Percentiles rank a stretch among this genome's conserved stretches.
These are phyloP conservation scores for Rhodotorula glutinis DNA, from an alignment of 1,284 basidiomycete species.

Conservation along the genomic window DNA sequence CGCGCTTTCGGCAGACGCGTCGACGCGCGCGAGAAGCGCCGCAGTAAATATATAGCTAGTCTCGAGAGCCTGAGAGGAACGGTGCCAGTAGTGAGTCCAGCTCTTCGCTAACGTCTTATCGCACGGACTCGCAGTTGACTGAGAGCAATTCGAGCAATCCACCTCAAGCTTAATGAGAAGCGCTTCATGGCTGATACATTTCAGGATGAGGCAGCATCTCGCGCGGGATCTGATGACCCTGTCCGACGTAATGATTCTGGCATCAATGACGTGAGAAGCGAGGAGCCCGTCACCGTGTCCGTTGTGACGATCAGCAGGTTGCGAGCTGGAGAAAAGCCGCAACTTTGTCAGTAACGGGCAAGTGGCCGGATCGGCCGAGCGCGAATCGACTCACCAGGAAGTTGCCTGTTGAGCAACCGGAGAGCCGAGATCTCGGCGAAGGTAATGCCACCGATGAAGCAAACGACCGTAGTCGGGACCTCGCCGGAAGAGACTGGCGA, in stretches of 20 bases:
- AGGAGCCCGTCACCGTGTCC: constrained; percentile 22
- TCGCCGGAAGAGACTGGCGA: constrained; percentile 43
- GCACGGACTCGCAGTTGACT: too few relatives aligned
- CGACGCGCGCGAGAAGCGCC: too few relatives aligned
- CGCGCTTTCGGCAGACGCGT: too few relatives aligned
- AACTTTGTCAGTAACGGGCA: not conserved
- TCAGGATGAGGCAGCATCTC: not conserved
- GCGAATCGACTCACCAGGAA: constrained; percentile 59
- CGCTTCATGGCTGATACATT: too few relatives aligned
- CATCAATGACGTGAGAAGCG: constrained; percentile 19
- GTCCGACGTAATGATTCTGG: constrained; percentile 1
- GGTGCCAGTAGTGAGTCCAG: too few relatives aligned
- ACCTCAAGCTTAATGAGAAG: too few relatives aligned
- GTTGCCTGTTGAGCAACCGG: constrained; percentile 59
- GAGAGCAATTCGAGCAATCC: too few relatives aligned
- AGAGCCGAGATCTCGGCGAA: constrained; percentile 94
- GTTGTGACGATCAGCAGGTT: constrained; percentile 85
- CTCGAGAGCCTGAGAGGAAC: too few relatives aligned
- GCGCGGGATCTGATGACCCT: not conserved
- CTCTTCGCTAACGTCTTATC: too few relatives aligned
- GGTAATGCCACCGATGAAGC: constrained; percentile 98
- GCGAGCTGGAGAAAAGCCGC: constrained; percentile 58
- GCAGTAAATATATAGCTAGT: too few relatives aligned
- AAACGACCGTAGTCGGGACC: constrained; percentile 80
- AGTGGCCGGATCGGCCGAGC: not conserved